phyloP scores from a whole-genome alignment of 805 yeast species.

The Suhomyces sp. region DNA sequence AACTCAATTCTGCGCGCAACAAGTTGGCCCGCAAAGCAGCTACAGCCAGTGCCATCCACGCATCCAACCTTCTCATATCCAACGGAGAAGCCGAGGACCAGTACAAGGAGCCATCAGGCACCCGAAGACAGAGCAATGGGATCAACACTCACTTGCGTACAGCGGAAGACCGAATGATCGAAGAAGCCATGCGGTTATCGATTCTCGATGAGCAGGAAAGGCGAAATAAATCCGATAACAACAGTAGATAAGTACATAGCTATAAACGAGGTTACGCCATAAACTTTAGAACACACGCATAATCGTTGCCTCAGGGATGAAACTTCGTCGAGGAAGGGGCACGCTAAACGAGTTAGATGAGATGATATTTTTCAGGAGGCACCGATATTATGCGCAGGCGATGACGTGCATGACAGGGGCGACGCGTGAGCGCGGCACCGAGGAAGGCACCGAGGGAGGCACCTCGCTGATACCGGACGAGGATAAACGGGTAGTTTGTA shows the following conservation, averaged over 20 bases:
- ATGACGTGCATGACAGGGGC: not conserved
- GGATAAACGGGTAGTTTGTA: not conserved
- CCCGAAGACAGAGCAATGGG: conserved; percentile 7
- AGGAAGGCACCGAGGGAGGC: not conserved
- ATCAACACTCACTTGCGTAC: conserved; percentile 14
- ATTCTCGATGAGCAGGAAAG: conserved; percentile 67
- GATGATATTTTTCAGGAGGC: not conserved
- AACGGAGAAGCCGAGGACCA: conserved; percentile 4
- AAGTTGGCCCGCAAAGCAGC: conserved; percentile 85
- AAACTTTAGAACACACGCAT: not conserved
- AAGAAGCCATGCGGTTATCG: conserved; percentile 77
- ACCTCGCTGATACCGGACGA: not conserved
- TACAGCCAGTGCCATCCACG: conserved; percentile 91
- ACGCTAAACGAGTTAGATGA: not conserved
- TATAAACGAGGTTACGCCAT: not conserved
- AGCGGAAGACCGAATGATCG: conserved; percentile 70
- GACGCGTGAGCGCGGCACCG: not conserved
- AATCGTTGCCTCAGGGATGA: not conserved
- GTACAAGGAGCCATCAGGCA: not conserved
- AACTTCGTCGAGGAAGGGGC: not conserved
- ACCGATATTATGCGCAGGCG: not conserved
- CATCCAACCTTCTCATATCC: conserved; percentile 65
- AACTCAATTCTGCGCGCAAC: conserved; percentile 66
- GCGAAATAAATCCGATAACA: conserved; percentile 18
- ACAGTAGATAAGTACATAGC: conserved; percentile 1